A percentile compares a stretch with the other conserved stretches of the same genome.
phyloP scores from a whole-genome alignment of 2,329 filamentous ascomycete genomes.

The Harringtonia aguacate region DNA sequence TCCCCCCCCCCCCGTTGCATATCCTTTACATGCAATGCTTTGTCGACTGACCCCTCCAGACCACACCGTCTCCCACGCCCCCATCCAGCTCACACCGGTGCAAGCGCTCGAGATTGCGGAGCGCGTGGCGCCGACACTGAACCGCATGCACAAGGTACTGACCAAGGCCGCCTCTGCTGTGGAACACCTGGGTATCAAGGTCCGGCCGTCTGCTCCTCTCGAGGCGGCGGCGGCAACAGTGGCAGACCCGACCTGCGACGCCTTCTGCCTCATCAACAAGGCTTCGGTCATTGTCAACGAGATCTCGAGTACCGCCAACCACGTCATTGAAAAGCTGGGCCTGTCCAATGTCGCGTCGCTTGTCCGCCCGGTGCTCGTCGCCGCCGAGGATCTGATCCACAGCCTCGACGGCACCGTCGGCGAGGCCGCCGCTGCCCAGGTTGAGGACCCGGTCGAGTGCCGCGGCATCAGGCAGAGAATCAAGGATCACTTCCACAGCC shows the following conservation, averaged over 20 bases:
- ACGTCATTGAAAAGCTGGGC: neutral
- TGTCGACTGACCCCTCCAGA: neutral
- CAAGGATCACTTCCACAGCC: neutral
- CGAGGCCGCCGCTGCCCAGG: neutral
- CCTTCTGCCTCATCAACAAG: slow-evolving; percentile 3
- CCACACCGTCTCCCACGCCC: neutral
- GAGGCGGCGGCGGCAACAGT: too few species aligned
- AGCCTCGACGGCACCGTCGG: slow-evolving; percentile 2
- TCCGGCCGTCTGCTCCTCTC: neutral
- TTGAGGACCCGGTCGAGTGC: neutral
- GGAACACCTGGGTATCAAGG: neutral
- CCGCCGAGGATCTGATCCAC: slow-evolving; percentile 3
- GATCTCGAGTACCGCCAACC: neutral
- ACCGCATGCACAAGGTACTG: neutral
- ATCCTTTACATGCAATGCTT: neutral
- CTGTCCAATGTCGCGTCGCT: neutral
- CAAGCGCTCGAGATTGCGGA: neutral
- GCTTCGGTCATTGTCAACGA: slow-evolving; percentile 3
- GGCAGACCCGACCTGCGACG: slow-evolving; percentile 1
- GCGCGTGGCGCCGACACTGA: neutral
- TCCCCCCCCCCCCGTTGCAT: neutral
- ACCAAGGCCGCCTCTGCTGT: neutral
- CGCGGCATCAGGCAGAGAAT: neutral
- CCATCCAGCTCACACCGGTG: neutral
- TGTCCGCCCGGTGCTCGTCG: slow-evolving; percentile 1